Conservation (phyloP, 768 basidiomycete species). For the Kwoniella dejecticola region DNA sequence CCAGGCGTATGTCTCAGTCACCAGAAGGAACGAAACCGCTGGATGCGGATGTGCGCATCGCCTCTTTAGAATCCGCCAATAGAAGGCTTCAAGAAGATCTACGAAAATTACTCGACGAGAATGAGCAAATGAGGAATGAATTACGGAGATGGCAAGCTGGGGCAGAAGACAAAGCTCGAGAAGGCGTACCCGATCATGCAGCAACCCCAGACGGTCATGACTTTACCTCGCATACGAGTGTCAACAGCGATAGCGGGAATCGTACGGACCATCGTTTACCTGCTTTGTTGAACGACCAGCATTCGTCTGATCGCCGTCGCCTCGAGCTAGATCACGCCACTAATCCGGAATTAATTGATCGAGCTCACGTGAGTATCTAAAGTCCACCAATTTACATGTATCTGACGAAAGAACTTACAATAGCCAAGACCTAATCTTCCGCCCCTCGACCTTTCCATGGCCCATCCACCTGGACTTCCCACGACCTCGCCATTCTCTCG, state of each 20-base stretch:
- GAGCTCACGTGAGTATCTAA: background rate
- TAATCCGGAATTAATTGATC: no score
- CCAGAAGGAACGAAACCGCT: slow-evolving; percentile 20
- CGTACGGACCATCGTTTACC: no score
- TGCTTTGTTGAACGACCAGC: no score
- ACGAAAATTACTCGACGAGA: slow-evolving; percentile 27
- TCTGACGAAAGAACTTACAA: background rate
- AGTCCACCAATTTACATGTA: background rate
- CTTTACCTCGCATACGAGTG: background rate
- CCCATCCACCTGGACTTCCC: background rate
- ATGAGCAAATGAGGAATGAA: slow-evolving; percentile 28
- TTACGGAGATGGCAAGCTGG: slow-evolving; percentile 28
- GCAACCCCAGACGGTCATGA: slow-evolving; percentile 6
- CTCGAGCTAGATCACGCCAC: no score
- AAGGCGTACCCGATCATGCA: background rate
- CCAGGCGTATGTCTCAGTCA: slow-evolving; percentile 1
- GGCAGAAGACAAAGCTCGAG: slow-evolving; percentile 13
- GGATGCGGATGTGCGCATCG: slow-evolving; percentile 31
- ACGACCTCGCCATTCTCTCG: background rate
- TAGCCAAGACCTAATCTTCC: slow-evolving; percentile 5
- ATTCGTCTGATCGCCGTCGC: no score
- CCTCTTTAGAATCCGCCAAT: slow-evolving; percentile 35
- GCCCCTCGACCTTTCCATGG: background rate
- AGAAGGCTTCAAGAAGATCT: slow-evolving; percentile 35
- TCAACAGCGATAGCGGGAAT: background rate